Evolutionary conservation across 106 monocot genomes (phyloP).

Genomic region (Apostasia ramifera): DNA sequence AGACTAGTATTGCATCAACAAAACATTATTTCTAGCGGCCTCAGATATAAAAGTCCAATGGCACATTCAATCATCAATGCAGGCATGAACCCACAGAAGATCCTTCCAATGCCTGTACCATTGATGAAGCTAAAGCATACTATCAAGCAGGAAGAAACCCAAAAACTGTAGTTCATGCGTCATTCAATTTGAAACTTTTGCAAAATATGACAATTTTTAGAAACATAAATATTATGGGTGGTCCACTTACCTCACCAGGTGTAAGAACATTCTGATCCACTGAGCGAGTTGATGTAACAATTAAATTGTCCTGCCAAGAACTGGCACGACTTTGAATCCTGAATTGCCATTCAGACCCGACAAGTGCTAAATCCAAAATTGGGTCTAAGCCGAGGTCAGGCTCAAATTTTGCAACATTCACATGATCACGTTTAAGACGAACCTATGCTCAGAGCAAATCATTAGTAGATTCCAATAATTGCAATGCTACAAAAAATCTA

Average conservation of each 20-base stretch:
- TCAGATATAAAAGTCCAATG: no score
- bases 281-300: constrained; percentile 89
- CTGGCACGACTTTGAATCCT: constrained; percentile 93
- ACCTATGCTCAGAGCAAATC: constrained; percentile 33
- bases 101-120: no score
- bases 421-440: constrained; percentile 91
- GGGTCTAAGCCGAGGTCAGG: constrained; percentile 97
- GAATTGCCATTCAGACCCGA: constrained; percentile 98
- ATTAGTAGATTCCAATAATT: background rate
- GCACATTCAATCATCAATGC: no score
- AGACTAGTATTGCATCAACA: no score
- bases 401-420: constrained; percentile 94
- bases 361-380: constrained; percentile 76
- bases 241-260: constrained; percentile 64
- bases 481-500: background rate
- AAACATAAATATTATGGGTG: background rate
- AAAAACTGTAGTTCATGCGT: no score
- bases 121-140: no score
- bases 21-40: no score
- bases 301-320: constrained; percentile 92
- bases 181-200: no score
- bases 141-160: no score
- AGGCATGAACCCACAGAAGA: no score
- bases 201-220: no score
- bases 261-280: constrained; percentile 97